Base-by-base conservation (phyloP, 148 eudicot species). In the Chenopodium album region DNA sequence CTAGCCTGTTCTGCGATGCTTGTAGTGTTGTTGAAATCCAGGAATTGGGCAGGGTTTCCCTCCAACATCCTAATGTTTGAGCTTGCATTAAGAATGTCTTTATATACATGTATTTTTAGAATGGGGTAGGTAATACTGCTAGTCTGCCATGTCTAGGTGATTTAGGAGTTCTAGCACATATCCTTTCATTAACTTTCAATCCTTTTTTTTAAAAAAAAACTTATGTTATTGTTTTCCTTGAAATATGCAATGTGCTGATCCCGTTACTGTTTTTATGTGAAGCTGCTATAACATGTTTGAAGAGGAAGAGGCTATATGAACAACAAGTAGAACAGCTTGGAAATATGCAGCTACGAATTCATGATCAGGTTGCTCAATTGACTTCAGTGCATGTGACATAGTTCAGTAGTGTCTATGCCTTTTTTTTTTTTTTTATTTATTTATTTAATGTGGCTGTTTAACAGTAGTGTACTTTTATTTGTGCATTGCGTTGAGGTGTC, bases 251-350 rank as follows among this genome's bases (percentile, higher is more conserved):
- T 41, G 44, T 41, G 44, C 44, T 41, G 44, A 41, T 56, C 6
- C 44, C 52, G 31, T 71, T 44, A 4, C 71, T 79, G 26, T 76
- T 70, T 82, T 74, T 60, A 3, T 17, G 32, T 80, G 75, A 68
- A 92, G 98, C 94, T 71, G 94, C 98, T 65, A 92, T 92, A 67
- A 91, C 89, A 85, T 94, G 97, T 87, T 74, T 94, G 76, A 94
- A 94, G 90, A 86, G 89, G 88, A 94, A 92, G 83, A 90, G 89
- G 80, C 87, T 92, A 13, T 88, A 90, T 70, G 98, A 94, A 85
- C 97, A 94, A 73, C 92, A 92, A 88, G 64, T 92, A 76, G 97
- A 94, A 84, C 91, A 92, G 88, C 97, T 94, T 82, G 98, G 98
- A 41, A 94, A 91, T 84, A 88, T 92, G 85, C 98, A 92, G 75